These are phyloP conservation scores for Claviceps sp. DNA, from an alignment of 2,329 filamentous ascomycete genomes.

Conservation along the genomic window DNA sequence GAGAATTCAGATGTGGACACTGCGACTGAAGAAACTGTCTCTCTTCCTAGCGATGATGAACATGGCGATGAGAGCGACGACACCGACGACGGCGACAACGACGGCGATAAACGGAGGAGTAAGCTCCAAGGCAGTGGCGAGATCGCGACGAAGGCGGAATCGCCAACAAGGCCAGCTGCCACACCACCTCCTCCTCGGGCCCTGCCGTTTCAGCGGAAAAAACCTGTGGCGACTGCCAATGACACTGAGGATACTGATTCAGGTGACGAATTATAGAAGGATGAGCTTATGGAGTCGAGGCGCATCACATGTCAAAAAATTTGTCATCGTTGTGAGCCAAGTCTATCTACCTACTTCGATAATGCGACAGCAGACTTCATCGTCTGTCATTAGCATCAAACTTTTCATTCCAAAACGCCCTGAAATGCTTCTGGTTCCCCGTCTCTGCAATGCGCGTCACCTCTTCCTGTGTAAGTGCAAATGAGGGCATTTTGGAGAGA, in stretches of 20 bases:
- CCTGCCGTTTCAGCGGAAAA: constrained; percentile 31
- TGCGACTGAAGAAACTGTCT: constrained; percentile 26
- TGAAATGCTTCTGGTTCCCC: constrained; percentile 47
- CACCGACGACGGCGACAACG: constrained; percentile 9
- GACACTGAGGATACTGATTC: constrained; percentile 43
- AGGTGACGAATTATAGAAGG: constrained; percentile 37
- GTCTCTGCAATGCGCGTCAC: constrained; percentile 39
- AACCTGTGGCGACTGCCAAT: constrained; percentile 19
- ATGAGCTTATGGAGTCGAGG: no score
- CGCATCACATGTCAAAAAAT: background rate
- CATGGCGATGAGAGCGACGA: constrained; percentile 22
- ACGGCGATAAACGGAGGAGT: background rate
- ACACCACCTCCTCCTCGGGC: constrained; percentile 25
- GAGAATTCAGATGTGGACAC: constrained; percentile 28
- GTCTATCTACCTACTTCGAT: background rate
- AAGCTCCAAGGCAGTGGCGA: background rate
- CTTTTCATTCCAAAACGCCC: constrained; percentile 42
- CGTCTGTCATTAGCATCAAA: constrained; percentile 37
- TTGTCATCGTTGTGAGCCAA: background rate
- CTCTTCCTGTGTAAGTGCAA: constrained; percentile 47
- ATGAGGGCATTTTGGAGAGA: constrained; percentile 32
- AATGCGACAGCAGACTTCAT: constrained; percentile 7
- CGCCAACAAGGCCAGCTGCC: constrained; percentile 11
- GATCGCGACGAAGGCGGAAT: constrained; percentile 1
- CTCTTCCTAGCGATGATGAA: constrained; percentile 23